These are phyloP conservation scores for Hemileccinum impolitum DNA, from an alignment of 768 basidiomycete genomes.

Conservation along the genomic window DNA sequence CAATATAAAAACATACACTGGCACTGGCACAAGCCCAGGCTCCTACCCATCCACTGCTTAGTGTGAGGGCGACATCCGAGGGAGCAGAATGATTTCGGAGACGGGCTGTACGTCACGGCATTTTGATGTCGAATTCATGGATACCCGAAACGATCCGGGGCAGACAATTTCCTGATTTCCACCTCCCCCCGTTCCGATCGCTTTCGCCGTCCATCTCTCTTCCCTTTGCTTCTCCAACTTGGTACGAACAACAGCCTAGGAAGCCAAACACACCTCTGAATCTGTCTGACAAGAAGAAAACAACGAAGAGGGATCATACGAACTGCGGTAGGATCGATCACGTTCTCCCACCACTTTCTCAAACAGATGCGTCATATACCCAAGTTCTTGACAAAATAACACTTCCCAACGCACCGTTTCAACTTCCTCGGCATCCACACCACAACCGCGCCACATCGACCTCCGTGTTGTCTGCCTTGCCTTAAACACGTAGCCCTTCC, in stretches of 20 bases:
- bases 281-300: background rate
- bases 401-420: slow-evolving; percentile 39
- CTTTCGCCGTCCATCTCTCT: slow-evolving; percentile 41
- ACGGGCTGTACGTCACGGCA: no score
- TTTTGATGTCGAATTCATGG: slow-evolving; percentile 10
- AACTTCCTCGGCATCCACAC: slow-evolving; percentile 39
- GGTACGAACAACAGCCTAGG: slow-evolving; percentile 63
- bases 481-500: no score
- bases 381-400: no score
- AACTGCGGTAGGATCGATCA: slow-evolving; percentile 80
- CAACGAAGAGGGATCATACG: slow-evolving; percentile 17
- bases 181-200: no score
- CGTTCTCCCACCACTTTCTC: slow-evolving; percentile 94
- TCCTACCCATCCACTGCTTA: no score
- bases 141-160: slow-evolving; percentile 36
- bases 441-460: slow-evolving; percentile 40
- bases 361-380: slow-evolving; percentile 46
- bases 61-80: no score
- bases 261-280: background rate
- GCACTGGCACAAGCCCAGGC: no score
- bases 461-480: slow-evolving; percentile 71
- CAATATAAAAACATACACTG: no score
- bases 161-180: no score
- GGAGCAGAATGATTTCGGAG: no score
- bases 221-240: slow-evolving; percentile 61